A percentile compares a stretch with the other conserved stretches of the same genome.
These are phyloP conservation scores for Entoloma clypeatum DNA, from an alignment of 1,284 basidiomycete genomes.

Conservation along the genomic window DNA sequence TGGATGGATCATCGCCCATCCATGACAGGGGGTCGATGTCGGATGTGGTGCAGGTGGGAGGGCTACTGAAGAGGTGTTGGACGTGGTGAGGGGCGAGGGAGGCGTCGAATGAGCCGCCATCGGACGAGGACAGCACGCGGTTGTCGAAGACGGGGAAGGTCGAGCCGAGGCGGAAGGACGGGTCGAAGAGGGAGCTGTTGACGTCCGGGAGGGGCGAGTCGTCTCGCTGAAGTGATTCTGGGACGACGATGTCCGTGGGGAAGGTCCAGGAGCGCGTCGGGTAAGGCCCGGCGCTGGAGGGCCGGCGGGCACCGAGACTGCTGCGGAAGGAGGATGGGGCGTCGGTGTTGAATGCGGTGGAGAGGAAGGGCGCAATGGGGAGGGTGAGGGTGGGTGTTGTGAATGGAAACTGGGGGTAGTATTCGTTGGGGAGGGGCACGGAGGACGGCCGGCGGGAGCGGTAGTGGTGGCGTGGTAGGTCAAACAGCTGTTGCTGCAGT, in stretches of 20 bases:
- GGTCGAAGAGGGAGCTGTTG: conserved; percentile 48
- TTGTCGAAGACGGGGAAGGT: conserved; percentile 28
- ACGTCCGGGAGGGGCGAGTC: conserved; percentile 48
- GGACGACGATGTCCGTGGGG: conserved; percentile 23
- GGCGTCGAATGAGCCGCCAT: conserved; percentile 13
- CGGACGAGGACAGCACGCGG: conserved; percentile 15
- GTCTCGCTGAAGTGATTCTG: conserved; percentile 41
- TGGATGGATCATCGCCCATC: conserved; percentile 15
- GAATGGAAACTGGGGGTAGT: conserved; percentile 18
- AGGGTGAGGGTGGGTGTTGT: conserved; percentile 24
- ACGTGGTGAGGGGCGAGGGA: conserved; percentile 15
- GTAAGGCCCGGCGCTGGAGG: conserved; percentile 32
- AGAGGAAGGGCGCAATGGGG: conserved; percentile 16
- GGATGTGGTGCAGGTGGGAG: conserved; percentile 22
- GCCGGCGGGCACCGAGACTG: conserved; percentile 36
- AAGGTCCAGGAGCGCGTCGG: conserved; percentile 31
- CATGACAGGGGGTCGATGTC: conserved; percentile 19
- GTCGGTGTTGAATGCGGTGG: conserved; percentile 13
- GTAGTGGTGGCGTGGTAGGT: conserved; percentile 29
- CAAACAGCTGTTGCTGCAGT: conserved; percentile 16
- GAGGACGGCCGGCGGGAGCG: conserved; percentile 64
- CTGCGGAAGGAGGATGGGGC: conserved; percentile 39
- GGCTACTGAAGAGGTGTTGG: conserved; percentile 19
- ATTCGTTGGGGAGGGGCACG: conserved; percentile 55
- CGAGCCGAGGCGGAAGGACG: conserved; percentile 36